Conservation (phyloP, 805 yeast species). For the Wickerhamomyces subpelliculosus region DNA sequence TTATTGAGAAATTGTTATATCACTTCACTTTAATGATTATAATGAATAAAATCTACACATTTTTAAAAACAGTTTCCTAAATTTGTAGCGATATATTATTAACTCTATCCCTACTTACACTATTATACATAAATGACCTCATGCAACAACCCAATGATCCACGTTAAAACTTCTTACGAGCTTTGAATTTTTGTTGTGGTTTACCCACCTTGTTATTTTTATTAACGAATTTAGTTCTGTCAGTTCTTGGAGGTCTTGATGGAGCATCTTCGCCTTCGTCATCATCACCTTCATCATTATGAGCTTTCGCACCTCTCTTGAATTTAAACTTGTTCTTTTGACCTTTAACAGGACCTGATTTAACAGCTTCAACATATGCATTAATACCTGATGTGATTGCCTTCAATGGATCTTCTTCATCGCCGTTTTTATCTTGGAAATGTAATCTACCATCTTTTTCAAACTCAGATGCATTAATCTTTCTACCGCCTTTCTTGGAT, state of each 20-base stretch:
- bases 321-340: constrained; percentile 87
- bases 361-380: constrained; percentile 92
- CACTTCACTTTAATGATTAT: no score
- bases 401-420: constrained; percentile 41
- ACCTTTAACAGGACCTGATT: constrained; percentile 89
- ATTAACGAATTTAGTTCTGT: constrained; percentile 3
- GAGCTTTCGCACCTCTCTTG: constrained; percentile 54
- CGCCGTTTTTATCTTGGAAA: constrained; percentile 38
- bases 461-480: constrained; percentile 31
- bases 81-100: no score
- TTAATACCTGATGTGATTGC: constrained; percentile 58
- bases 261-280: constrained; percentile 36
- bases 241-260: constrained; percentile 10
- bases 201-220: constrained; percentile 18
- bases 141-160: no score
- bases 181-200: constrained; percentile 44
- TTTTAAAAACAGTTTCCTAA: no score
- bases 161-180: constrained; percentile 48
- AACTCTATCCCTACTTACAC: no score
- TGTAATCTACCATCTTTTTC: constrained; percentile 58
- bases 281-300: constrained; percentile 47
- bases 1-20: no score
- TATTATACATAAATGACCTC: no score
- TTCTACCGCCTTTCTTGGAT: constrained; percentile 37
- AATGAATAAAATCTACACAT: no score